Base-by-base conservation (phyloP, 139 green algal genomes). In the Coelastrella sp. region DNA sequence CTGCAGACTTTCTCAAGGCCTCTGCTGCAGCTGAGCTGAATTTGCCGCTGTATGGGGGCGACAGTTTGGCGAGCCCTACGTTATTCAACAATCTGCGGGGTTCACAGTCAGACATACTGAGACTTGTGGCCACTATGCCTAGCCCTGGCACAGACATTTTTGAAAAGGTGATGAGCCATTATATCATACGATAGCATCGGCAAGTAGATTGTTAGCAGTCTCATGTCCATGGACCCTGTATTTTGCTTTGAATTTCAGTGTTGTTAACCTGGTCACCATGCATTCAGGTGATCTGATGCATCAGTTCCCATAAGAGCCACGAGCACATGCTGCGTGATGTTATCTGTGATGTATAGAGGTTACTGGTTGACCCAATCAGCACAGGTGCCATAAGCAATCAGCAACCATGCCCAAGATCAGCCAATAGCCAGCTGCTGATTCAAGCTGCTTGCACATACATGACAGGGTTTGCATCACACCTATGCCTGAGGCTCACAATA, bases 31-130 rank as follows among this genome's bases (percentile, higher is more conserved):
- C 66, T 4, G 7, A 68, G 49, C 84, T 88, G 3, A 35, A 68
- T 49, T n/a, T 88, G 17, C 35, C 35, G 4, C 9, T 88, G 0
- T 88, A 72, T 70, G 84, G 84, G 4, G 84, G 84, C 14, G 84
- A 88, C n/a, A 11, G 35, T 24, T 19, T 88, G 11, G 84, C 84
- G 14, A 24, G 24, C 35, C 49, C n/a, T 24, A 56, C 35, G 8
- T 17, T 81, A 0, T 57, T 58, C 0, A 66, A 57, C 17, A 72
- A 59, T 22, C 19, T 88, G 19, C 74, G 60, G 56, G 58, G 19
- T 11, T 63, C 79, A 24, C 8, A 24, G 17, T 76, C 68, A 10
- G 60, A 63, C 24, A 66, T 87, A 11, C 4, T 24, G 7, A 24
- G 61, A 19, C 24, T 87, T 5, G 20, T 56, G 6, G 82, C 60